phyloP scores from a whole-genome alignment of 176 grass and related monocot species.

The Saccharum officinarum region DNA sequence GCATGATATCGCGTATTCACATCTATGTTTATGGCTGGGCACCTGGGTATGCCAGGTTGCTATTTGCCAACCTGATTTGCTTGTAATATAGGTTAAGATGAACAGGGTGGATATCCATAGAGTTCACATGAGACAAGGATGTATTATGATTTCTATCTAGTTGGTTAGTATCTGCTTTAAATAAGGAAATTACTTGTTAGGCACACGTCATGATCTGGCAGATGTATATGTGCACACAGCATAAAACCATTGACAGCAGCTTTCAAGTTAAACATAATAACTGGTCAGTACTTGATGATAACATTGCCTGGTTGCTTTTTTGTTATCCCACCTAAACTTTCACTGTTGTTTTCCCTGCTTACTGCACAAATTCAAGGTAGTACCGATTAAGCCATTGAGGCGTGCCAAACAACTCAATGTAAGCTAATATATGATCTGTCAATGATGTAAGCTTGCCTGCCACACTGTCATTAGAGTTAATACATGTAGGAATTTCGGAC shows the following conservation, averaged over 20 bases:
- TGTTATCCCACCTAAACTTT: background rate
- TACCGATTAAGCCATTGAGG: background rate
- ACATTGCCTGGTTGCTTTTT: background rate
- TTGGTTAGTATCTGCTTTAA: background rate
- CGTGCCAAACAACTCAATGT: background rate
- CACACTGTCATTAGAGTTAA: background rate
- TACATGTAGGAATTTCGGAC: constrained; percentile 2
- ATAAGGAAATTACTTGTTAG: background rate
- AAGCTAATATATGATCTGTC: background rate
- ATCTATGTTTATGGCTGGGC: background rate
- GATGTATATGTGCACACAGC: background rate
- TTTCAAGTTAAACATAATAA: constrained; percentile 30
- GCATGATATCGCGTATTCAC: background rate
- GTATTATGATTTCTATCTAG: background rate
- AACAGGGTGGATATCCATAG: background rate
- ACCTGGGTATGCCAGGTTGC: background rate
- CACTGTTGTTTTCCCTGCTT: background rate
- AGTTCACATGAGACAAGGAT: background rate
- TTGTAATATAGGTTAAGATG: background rate
- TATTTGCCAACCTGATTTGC: background rate
- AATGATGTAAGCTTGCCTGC: constrained; percentile 5
- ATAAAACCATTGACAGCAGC: constrained; percentile 1
- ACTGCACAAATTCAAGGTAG: background rate
- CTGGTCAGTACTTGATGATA: background rate
- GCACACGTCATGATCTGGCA: background rate